Percentiles rank a stretch among this genome's conserved stretches.
Conservation (phyloP, 371 early-diverging fungal species). For the Cokeromyces recurvatus region DNA sequence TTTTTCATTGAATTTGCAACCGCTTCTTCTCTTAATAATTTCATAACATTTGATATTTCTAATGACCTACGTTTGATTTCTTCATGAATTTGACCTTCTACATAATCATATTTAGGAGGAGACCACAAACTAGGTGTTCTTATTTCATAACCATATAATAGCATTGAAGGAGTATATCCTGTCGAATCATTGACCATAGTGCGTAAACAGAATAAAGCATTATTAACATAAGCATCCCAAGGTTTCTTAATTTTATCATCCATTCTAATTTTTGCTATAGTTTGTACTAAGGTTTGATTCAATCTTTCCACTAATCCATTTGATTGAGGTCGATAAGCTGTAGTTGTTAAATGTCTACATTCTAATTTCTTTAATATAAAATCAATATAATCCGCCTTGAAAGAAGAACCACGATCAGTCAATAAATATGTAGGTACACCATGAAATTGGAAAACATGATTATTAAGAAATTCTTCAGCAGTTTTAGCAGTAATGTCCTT, state of each 20-base stretch:
- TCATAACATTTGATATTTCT: no score
- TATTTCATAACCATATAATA: constrained; percentile 16
- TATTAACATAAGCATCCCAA: constrained; percentile 10
- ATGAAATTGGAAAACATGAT: constrained; percentile 2
- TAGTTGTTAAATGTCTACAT: not conserved
- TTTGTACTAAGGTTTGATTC: no score
- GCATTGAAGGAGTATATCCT: constrained; percentile 6
- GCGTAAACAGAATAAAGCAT: not conserved
- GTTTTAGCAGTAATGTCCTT: not conserved
- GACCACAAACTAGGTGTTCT: constrained; percentile 13
- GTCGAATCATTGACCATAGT: constrained; percentile 14
- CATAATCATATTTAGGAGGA: constrained; percentile 6
- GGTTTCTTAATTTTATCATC: not conserved
- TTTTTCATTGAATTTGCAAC: no score
- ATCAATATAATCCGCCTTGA: no score
- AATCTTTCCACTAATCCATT: constrained; percentile 10
- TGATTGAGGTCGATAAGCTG: constrained; percentile 1
- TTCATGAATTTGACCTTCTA: constrained; percentile 3
- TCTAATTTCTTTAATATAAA: no score
- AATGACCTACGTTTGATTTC: no score
- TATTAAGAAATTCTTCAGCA: not conserved
- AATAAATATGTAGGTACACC: not conserved
- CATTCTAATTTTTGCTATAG: not conserved
- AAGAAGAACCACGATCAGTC: no score
- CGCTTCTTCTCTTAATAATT: no score